phyloP scores from a whole-genome alignment of 2,329 filamentous ascomycete genomes.

The Xylaria sp. region DNA sequence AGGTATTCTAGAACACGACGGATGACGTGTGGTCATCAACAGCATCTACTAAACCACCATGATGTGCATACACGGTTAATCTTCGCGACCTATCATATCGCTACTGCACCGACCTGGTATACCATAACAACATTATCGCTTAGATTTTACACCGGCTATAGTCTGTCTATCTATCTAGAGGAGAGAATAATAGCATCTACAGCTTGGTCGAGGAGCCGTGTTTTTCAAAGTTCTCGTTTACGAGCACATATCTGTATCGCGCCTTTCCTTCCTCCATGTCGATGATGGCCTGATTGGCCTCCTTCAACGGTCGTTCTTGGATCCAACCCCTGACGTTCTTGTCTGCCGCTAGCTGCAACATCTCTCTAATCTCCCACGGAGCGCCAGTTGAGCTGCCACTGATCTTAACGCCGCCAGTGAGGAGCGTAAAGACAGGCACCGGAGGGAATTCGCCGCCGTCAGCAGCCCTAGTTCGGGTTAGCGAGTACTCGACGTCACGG shows the following conservation, averaged over 20 bases:
- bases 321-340: slow-evolving; percentile 69
- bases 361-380: slow-evolving; percentile 69
- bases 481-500: neutral
- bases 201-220: slow-evolving; percentile 35
- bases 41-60: neutral
- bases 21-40: slow-evolving; percentile 1
- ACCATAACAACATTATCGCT: neutral
- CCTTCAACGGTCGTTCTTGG: slow-evolving; percentile 64
- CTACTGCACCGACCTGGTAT: neutral
- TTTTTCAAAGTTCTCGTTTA: slow-evolving; percentile 55
- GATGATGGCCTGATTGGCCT: slow-evolving; percentile 66
- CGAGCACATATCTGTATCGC: slow-evolving; percentile 61
- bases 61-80: no score
- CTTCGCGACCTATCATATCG: neutral
- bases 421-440: slow-evolving; percentile 68
- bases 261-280: slow-evolving; percentile 68
- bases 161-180: neutral
- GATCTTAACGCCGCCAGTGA: slow-evolving; percentile 65
- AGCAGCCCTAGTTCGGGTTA: slow-evolving; percentile 57
- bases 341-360: slow-evolving; percentile 69
- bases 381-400: slow-evolving; percentile 61
- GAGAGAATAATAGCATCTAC: slow-evolving; percentile 4
- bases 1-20: neutral
- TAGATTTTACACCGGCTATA: neutral
- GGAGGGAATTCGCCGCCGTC: slow-evolving; percentile 61